Percentiles rank a stretch among this genome's conserved stretches.
phyloP scores from a whole-genome alignment of 306 rosid genomes.

The Aeschynomene evenia region DNA sequence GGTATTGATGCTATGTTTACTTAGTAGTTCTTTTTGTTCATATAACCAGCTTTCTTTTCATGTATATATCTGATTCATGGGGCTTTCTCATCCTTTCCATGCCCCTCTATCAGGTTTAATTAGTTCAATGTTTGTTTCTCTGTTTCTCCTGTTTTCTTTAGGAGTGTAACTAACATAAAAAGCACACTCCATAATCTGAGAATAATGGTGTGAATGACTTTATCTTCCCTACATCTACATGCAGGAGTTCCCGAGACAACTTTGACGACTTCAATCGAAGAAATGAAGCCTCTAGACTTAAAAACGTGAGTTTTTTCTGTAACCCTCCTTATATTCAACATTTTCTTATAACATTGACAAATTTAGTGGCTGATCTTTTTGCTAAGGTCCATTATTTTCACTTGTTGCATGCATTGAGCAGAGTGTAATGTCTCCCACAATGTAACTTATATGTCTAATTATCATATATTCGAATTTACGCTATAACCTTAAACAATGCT shows the following conservation, averaged over 20 bases:
- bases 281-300: slow-evolving; percentile 48
- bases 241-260: slow-evolving; percentile 53
- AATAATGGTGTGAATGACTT: slow-evolving; percentile 4
- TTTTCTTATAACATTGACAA: background rate
- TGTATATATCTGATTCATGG: background rate
- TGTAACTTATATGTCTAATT: background rate
- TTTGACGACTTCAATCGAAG: slow-evolving; percentile 40
- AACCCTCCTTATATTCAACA: background rate
- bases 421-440: background rate
- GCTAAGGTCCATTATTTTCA: background rate
- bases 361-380: background rate
- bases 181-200: background rate
- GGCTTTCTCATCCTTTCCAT: background rate
- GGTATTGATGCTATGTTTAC: slow-evolving; percentile 43
- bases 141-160: background rate
- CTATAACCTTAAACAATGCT: background rate
- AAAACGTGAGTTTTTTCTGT: slow-evolving; percentile 45
- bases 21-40: slow-evolving; percentile 17
- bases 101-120: background rate
- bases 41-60: background rate
- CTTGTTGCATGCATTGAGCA: background rate
- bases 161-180: background rate
- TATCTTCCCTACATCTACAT: slow-evolving; percentile 7
- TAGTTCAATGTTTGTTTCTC: background rate
- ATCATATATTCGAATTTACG: background rate